Base-by-base conservation (phyloP, 176 grass and related monocot species). In the Aegilops longissima region DNA sequence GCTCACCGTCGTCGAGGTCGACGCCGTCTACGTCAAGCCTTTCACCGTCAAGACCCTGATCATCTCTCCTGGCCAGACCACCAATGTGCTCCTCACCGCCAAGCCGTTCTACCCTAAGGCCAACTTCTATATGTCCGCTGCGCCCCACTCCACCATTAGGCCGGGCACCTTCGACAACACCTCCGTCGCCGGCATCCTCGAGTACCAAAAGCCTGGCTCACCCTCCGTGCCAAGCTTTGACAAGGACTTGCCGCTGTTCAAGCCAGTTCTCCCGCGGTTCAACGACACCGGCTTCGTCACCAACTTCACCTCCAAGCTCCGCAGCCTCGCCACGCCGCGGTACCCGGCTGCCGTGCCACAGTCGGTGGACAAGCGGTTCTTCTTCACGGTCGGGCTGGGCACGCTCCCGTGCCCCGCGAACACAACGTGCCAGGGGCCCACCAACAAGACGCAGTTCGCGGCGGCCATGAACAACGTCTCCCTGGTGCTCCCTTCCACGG, bases 321-420 rank as follows among this genome's bases (percentile, higher is more conserved):
- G 84, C 3, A 94, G 90, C 77, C 93, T 94, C 9, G 84, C 86
- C 1, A 85, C 87, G 23, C 2, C 61, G 35, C 1, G 63, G 84
- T 94, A 84, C 77, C 92, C 93, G 21, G 87, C 90, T 35, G 64
- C 83, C 4, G 90, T 94, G 70, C 93, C 90, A 12, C 70, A 3
- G 69, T 45, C 31, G 4, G 87, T 90, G 76, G 89, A 92, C 64
- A 79, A 8, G 78, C 70, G 42, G 9, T 86, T 94, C 64, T 89
- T 92, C 90, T 92, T 94, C 81, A 90, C 93, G 4, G 76, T 91
- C 2, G 90, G 93, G 47, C 56, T 94, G 16, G 93, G 93, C 61
- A 87, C 86, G 23, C 83, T 73, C 13, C 87, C 93, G 9, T 94
- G 93, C 77, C 84, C 92, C 1, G 33, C 18, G 8, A 91, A 91